These are phyloP conservation scores for Chalciporus pseudorubinellus DNA, from an alignment of 768 basidiomycete species.

Conservation along the genomic window DNA sequence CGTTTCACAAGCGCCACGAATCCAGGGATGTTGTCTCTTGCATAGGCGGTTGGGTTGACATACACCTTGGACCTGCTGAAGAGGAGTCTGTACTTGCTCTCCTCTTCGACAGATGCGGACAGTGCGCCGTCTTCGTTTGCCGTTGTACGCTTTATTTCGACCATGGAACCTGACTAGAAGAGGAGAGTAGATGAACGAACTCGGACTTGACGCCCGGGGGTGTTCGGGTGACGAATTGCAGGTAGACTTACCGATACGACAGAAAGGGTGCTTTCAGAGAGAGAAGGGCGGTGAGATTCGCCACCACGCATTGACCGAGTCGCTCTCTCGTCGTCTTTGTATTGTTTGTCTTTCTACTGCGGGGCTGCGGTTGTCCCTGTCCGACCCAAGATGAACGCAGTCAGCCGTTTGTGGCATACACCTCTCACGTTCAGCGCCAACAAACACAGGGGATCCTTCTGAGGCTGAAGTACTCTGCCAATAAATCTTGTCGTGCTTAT, in stretches of 20 bases:
- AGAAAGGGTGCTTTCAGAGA: constrained; percentile 47
- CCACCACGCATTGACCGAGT: constrained; percentile 16
- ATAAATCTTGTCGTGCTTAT: too few relatives aligned
- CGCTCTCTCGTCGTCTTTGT: not conserved
- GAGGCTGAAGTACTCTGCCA: too few relatives aligned
- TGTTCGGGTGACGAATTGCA: constrained; percentile 3
- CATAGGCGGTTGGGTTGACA: constrained; percentile 89
- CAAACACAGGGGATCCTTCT: too few relatives aligned
- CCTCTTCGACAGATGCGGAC: constrained; percentile 41
- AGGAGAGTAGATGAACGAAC: constrained; percentile 7
- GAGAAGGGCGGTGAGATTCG: constrained; percentile 29
- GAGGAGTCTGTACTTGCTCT: constrained; percentile 66
- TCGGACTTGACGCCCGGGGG: too few relatives aligned
- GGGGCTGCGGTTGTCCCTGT: not conserved
- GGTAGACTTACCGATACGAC: constrained; percentile 44
- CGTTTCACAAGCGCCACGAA: constrained; percentile 91
- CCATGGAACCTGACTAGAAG: constrained; percentile 58
- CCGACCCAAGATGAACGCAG: constrained; percentile 12
- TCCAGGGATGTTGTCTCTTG: constrained; percentile 91
- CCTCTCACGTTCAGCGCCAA: not conserved
- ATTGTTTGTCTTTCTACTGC: not conserved
- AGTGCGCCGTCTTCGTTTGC: constrained; percentile 13
- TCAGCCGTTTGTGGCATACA: constrained; percentile 22
- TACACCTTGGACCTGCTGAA: constrained; percentile 95
- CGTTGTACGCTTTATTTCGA: constrained; percentile 60